These are phyloP conservation scores for Rhodotorula toruloides DNA, from an alignment of 768 basidiomycete species.

Conservation along the genomic window DNA sequence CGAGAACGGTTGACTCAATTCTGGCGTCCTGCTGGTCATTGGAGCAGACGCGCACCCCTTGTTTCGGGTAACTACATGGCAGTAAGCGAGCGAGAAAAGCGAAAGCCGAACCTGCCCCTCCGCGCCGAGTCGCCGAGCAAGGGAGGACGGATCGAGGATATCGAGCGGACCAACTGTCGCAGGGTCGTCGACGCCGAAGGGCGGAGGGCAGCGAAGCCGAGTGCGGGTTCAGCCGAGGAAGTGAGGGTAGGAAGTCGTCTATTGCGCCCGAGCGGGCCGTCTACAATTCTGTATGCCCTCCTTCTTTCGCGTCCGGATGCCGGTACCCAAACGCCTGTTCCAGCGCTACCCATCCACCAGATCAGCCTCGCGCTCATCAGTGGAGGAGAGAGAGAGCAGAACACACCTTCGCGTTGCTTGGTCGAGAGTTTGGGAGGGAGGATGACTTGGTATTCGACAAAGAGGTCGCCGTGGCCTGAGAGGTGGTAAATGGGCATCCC, in stretches of 20 bases:
- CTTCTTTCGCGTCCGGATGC: conserved; percentile 3
- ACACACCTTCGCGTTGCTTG: conserved; percentile 70
- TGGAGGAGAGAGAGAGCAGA: neutral
- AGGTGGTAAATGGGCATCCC: conserved; percentile 75
- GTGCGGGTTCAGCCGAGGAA: neutral
- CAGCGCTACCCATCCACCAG: conserved; percentile 2
- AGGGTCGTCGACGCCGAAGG: no score
- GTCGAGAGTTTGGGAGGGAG: conserved; percentile 68
- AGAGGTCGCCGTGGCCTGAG: conserved; percentile 68
- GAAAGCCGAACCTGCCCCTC: no score
- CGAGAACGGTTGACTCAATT: no score
- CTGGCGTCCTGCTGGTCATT: no score
- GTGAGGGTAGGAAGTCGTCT: neutral
- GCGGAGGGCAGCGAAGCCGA: no score
- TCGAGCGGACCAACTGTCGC: no score
- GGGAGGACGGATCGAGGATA: no score
- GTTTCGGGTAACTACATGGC: no score
- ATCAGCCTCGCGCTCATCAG: no score
- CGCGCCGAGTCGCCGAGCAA: no score
- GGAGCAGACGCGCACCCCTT: no score
- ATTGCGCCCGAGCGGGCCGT: neutral
- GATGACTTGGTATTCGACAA: conserved; percentile 87
- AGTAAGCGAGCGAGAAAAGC: no score
- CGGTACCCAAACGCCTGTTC: conserved; percentile 27
- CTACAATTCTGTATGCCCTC: neutral